Conservation (phyloP, 306 rosid genomes). For the Adenanthera pavonina region DNA sequence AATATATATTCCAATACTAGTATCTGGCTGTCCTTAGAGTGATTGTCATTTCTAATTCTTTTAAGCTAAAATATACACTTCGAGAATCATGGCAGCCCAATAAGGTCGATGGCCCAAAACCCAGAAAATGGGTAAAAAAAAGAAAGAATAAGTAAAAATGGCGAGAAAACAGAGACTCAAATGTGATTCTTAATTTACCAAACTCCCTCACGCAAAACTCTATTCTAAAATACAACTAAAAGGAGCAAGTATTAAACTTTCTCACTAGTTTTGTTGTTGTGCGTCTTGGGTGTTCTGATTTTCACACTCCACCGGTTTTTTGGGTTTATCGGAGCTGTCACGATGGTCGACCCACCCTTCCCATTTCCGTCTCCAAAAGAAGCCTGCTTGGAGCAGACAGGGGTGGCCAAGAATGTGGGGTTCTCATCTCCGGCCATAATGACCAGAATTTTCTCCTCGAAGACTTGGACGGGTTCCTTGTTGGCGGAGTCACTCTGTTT, state of each 20-base stretch:
- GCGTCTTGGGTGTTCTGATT: constrained; percentile 16
- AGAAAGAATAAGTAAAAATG: not conserved
- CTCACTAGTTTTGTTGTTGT: constrained; percentile 34
- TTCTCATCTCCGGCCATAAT: constrained; percentile 86
- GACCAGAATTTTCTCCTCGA: constrained; percentile 77
- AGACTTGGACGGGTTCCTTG: constrained; percentile 43
- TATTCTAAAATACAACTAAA: not conserved
- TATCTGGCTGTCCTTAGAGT: constrained; percentile 23
- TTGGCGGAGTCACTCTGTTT: constrained; percentile 42
- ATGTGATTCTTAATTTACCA: not conserved
- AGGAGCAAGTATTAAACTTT: not conserved
- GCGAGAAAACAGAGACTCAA: not conserved
- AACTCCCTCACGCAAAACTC: not conserved
- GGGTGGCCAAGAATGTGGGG: constrained; percentile 85
- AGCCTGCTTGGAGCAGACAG: constrained; percentile 43
- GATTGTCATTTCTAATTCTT: constrained; percentile 40
- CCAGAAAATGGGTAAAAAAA: not conserved
- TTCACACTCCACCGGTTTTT: constrained; percentile 36
- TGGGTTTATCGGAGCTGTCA: constrained; percentile 37
- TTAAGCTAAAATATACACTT: constrained; percentile 57
- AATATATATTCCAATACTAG: not conserved
- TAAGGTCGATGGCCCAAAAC: constrained; percentile 25
- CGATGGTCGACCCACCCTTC: not conserved
- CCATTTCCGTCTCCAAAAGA: constrained; percentile 1
- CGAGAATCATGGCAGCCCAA: constrained; percentile 43